Base-by-base conservation (phyloP, 805 yeast species). In the Starmerella davenportii region DNA sequence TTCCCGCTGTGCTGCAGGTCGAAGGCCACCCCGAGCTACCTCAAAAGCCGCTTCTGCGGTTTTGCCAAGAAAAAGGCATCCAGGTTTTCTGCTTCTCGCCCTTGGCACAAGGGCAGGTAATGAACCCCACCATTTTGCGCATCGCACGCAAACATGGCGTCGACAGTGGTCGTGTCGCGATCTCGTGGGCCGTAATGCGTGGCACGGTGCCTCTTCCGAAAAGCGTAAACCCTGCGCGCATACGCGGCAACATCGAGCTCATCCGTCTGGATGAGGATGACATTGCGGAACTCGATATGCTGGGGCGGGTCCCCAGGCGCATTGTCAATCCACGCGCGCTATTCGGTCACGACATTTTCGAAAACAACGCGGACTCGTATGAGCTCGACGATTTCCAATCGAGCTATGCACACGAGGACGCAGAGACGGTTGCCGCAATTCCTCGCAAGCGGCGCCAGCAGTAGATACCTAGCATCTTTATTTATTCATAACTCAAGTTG, bases 21-120 rank as follows among this genome's bases (percentile, higher is more conserved):
- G 92, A 80, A 60, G 60, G 72, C 38, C 90, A 79, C 56, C 82
- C 84, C 34, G 66, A 66, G 45, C 63, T 75, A 37, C 79, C 80
- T 30, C 85, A 79, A 55, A 60, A 55, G n/a, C 72, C 72, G 40
- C 61, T 79, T 45, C 52, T 68, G 38, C 65, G 66, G 21, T 74
- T 55, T 57, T 65, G 73, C 56, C 56, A 64, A 36, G 54, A 57
- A 17, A 59, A 76, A 37, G 69, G 64, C 38, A 73, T 76, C 44
- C 57, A 62, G 30, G 55, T 74, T 37, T 77, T 77, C 51, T 87
- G 87, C 13, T 80, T 76, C 55, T 72, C 80, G 17, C 90, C 92
- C 19, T 64, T 79, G 44, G 90, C 87, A 5, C 64, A 77, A 2
- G 52, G 60, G 14, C 65, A 73, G 37, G 53, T 74, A 47, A 64